Evolutionary conservation across 139 green algal species (phyloP), one percentile per base, ranked within the genome.

Genomic region (Chlorella sp.): DNA sequence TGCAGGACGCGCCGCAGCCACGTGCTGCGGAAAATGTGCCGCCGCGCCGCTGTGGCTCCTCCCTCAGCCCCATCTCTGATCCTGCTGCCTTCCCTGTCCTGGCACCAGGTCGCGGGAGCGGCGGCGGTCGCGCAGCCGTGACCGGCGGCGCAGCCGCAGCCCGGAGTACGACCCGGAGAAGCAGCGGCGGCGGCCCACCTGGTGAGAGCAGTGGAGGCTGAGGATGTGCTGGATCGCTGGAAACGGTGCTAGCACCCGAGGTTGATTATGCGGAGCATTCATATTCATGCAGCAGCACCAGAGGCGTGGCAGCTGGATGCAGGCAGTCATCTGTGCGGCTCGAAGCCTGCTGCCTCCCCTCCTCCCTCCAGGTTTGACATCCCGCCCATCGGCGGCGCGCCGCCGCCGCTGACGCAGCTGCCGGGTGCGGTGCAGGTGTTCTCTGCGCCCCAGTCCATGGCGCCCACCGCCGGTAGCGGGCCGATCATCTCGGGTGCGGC

Each of bases 321-420:
- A 51, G 44, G 44, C 44, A 51, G 44, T 51, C 44, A n/a, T n/a
- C n/a, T n/a, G n/a, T n/a, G n/a, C n/a, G n/a, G n/a, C n/a, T n/a
- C n/a, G n/a, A n/a, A n/a, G n/a, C n/a, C 44, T 9, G 44, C 44
- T 51, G 7, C 51, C 51, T 60, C 51, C 51, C 51, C 15, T 21
- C 51, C 51, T 15, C 51, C 51, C 51, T 9, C 51, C 51, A 60
- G 51, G 87, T 90, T 90, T 69, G 87, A 90, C 78, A 90, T 90
- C 63, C 83, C 81, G 25, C 87, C 87, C 60, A 80, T 90, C 13
- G 87, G 87, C 41, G 87, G 87, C n/a, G 87, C 76, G 13, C 82
- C 83, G 39, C 87, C 87, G 4, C 82, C 87, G 18, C 80, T 90
- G 23, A 82, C 83, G 30, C 51, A 83, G 51, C 82, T 90, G 18